phyloP scores from a whole-genome alignment of 192 early-diverging fungal genomes.

The Entophlyctis luteolus region DNA sequence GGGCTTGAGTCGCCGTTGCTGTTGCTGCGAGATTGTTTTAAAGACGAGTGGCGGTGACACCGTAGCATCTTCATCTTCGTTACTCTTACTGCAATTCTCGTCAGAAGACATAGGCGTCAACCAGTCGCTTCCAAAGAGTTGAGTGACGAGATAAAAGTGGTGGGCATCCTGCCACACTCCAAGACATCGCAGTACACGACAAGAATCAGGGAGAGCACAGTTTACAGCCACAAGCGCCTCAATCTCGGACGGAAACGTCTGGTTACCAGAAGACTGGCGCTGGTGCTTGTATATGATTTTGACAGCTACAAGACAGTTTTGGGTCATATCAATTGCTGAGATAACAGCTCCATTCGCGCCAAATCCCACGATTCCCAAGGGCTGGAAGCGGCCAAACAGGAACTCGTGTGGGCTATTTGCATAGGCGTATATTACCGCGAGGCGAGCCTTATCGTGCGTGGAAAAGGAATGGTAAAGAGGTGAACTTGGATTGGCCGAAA shows the following conservation, averaged over 20 bases:
- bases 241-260: constrained; percentile 1
- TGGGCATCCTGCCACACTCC: constrained; percentile 9
- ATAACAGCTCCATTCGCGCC: constrained; percentile 18
- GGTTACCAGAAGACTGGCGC: background rate
- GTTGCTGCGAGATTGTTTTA: background rate
- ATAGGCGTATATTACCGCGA: constrained; percentile 8
- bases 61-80: too few species aligned
- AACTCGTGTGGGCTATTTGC: background rate
- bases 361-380: constrained; percentile 12
- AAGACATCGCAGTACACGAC: background rate
- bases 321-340: background rate
- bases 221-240: background rate
- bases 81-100: too few species aligned
- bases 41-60: constrained; percentile 1
- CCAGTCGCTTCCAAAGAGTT: constrained; percentile 8
- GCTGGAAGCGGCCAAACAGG: background rate
- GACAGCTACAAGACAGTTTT: too few species aligned
- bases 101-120: background rate
- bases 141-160: constrained; percentile 30
- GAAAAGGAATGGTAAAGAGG: too few species aligned
- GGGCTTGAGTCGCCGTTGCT: too few species aligned
- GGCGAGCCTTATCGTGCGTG: background rate
- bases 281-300: constrained; percentile 17
- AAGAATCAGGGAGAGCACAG: background rate
- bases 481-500: too few species aligned